Conservation (phyloP, 495 filamentous ascomycete genomes). For the Xylaria nigripes region DNA sequence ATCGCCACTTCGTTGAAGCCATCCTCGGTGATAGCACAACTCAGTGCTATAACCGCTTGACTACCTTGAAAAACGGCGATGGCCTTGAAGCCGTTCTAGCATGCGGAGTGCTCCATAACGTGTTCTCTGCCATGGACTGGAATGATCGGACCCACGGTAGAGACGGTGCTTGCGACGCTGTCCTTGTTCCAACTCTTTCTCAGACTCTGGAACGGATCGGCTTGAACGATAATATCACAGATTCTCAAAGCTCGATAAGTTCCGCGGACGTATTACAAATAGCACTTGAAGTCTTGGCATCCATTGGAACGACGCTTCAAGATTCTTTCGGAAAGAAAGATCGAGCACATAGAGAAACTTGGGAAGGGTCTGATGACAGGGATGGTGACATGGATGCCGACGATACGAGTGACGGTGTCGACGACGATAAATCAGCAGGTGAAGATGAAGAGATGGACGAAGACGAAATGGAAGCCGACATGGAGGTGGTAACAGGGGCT, state of each 20-base stretch:
- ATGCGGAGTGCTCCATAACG: conserved; percentile 47
- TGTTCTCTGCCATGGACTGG: conserved; percentile 40
- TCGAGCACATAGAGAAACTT: conserved; percentile 24
- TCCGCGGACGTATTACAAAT: conserved; percentile 35
- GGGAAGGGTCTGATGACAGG: conserved; percentile 23
- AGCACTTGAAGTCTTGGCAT: conserved; percentile 49
- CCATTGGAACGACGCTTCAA: conserved; percentile 49
- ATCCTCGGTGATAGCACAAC: conserved; percentile 33
- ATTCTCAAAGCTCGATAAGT: conserved; percentile 20
- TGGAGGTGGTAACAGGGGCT: conserved; percentile 47
- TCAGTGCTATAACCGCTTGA: conserved; percentile 31
- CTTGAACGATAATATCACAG: conserved; percentile 16
- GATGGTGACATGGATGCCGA: conserved; percentile 31
- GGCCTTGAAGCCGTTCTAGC: conserved; percentile 35
- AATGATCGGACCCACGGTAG: conserved; percentile 40
- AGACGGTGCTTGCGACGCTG: conserved; percentile 39
- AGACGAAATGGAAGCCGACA: conserved; percentile 47
- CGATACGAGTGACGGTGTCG: conserved; percentile 20
- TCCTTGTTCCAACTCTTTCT: conserved; percentile 38
- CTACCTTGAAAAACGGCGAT: conserved; percentile 26
- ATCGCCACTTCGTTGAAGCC: conserved; percentile 34
- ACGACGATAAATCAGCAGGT: conserved; percentile 24
- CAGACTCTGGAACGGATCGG: conserved; percentile 27
- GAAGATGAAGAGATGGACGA: conserved; percentile 32
- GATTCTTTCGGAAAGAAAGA: conserved; percentile 35